Evolutionary conservation across 805 yeast species (phyloP), one percentile per base, ranked within the genome.

Genomic region (Metschnikowia lachancei): DNA sequence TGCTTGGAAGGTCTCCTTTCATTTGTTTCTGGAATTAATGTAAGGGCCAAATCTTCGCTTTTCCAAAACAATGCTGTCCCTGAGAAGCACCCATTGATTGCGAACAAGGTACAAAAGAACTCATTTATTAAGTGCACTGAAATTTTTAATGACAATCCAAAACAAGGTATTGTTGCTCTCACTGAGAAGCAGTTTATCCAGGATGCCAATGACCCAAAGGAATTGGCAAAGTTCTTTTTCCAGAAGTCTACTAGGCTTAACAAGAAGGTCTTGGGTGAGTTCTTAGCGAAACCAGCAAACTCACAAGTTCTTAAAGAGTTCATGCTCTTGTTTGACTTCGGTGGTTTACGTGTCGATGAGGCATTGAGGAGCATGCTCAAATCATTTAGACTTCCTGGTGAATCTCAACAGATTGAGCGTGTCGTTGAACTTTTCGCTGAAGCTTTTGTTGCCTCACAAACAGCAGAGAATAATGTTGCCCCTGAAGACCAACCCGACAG

Each of bases 331-430:
- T 85, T 92, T 62, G 92, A 91, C 47, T 91, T 91, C 61, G 70
- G 74, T 31, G 85, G 80, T 16, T 70, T 86, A 55, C 75, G 99
- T 59, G 92, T 95, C 2, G 99, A 94, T 64, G 97, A 92, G 65
- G 97, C 97, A 0, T 71, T 94, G 43, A 77, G 99, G 58, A 75
- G 87, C 46, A 65, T 94, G 49, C 72, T 95, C 54, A 85, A 87
- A 46, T 79, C 86, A 17, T 92, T 94, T 61, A 79, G 99, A 63
- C 74, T 94, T 40, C 98, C 98, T 1, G 99, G 99, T 49, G 99
- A 94, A 67, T 86, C 97, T 0, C 98, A 90, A 60, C 97, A 89
- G 64, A 94, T 94, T 62, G 99, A 94, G 64, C 77, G 97, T 58
- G 80, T 92, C 13, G 85, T 94, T 24, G 97, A 92, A 58, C 73